Evolutionary conservation across 2,329 filamentous ascomycete genomes (phyloP), one percentile per base, ranked within the genome.

Genomic region (Neodidymelliopsis sp.): DNA sequence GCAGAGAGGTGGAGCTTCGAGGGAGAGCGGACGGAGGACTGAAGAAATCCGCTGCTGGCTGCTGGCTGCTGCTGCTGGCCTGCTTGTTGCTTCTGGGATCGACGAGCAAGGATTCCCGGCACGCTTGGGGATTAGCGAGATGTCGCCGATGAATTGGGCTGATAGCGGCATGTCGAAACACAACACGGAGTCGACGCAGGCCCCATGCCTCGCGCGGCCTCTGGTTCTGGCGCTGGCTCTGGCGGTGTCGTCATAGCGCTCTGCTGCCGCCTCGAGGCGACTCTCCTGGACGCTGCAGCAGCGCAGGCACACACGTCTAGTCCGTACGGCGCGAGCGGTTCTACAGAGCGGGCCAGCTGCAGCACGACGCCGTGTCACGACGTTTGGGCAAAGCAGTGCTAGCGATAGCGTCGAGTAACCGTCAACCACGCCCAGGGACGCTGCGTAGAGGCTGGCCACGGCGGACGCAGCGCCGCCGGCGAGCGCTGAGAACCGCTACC

Each of bases 21-120:
- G 53, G 57, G 54, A 56, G 66, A 62, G 63, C 59, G 62, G 61
- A 65, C 58, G 59, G 56, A 60, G 58, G 56, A 54, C 44, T 62
- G 60, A 65, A 63, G 63, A 66, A 69, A 63, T 65, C 60, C 60
- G 63, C 49, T 67, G 57, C n/a, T n/a, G n/a, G n/a, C n/a, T n/a
- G n/a, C n/a, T n/a, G n/a, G n/a, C n/a, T n/a, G n/a, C n/a, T n/a
- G n/a, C n/a, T n/a, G 47, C 47, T 45, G 44, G 40, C 40, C 45
- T 45, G 47, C 65, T 60, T 63, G 62, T 61, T 62, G 59, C 59
- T 63, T 52, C 59, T 63, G 40, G 62, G 65, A 69, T 69, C 57
- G 54, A 59, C 60, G 45, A 60, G 57, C 63, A 66, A 60, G 65
- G 64, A 57, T 67, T 56, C 57, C 61, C 59, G 50, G 53, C 54